These are phyloP conservation scores for Phytophthora ohioensis DNA, from an alignment of 352 stramenopile genomes.

Conservation along the genomic window DNA sequence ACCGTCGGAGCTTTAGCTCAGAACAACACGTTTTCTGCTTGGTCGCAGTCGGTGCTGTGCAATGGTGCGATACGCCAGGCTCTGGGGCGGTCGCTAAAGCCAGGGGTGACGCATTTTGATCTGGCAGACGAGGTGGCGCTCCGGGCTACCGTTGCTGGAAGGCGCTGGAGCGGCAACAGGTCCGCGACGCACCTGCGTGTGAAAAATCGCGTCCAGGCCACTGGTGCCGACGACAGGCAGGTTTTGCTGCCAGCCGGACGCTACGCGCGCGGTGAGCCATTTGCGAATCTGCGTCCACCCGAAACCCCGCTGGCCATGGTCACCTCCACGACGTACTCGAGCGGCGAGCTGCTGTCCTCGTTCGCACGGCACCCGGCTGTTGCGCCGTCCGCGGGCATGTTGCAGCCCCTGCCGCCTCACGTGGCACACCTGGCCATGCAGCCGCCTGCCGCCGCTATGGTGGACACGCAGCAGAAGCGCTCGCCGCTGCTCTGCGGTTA, in stretches of 20 bases:
- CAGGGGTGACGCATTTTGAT: background rate
- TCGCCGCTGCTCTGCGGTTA: constrained; percentile 73
- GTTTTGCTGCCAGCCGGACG: background rate
- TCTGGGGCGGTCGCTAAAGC: constrained; percentile 8
- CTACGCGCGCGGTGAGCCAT: constrained; percentile 26
- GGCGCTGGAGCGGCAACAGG: constrained; percentile 13
- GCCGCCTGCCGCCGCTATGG: constrained; percentile 1
- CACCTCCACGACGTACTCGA: constrained; percentile 40
- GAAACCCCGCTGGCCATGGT: constrained; percentile 32
- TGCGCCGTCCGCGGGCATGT: constrained; percentile 1
- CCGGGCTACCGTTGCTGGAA: constrained; percentile 30
- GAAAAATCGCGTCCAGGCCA: constrained; percentile 27
- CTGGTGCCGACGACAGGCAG: constrained; percentile 5
- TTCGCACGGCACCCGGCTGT: constrained; percentile 31
- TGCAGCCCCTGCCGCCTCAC: constrained; percentile 34
- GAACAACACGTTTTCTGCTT: background rate
- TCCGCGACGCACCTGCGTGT: constrained; percentile 21
- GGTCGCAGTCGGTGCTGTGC: background rate
- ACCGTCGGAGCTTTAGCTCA: background rate
- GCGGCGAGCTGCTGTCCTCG: constrained; percentile 40
- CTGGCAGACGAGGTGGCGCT: constrained; percentile 22
- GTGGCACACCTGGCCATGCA: constrained; percentile 30
- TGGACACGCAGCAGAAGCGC: constrained; percentile 45
- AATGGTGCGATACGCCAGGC: constrained; percentile 3
- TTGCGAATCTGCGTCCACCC: constrained; percentile 42